These are phyloP conservation scores for Noccaea bulbosa DNA, from an alignment of 345 rosid genomes.

Conservation along the genomic window DNA sequence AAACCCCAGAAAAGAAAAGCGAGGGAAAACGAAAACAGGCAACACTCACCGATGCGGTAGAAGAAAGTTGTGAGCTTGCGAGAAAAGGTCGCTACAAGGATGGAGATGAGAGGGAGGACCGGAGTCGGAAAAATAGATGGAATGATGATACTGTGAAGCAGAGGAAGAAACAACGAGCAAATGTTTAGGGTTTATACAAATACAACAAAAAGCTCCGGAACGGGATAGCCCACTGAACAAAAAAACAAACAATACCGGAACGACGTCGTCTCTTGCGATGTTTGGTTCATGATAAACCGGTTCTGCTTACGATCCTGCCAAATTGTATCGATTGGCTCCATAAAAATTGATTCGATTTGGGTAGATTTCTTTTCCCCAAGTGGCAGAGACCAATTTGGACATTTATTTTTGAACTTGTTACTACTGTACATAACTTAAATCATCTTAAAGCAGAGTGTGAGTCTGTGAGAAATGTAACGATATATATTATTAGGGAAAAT, in stretches of 20 bases:
- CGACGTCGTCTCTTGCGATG: not conserved
- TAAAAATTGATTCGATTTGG: not conserved
- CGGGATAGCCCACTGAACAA: conserved; percentile 28
- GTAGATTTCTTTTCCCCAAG: not conserved
- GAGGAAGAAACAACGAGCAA: not conserved
- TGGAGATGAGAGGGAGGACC: not conserved
- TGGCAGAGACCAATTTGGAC: too few relatives aligned
- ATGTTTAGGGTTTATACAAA: conserved; percentile 32
- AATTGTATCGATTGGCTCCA: not conserved
- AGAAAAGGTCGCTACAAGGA: not conserved
- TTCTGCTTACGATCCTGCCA: not conserved
- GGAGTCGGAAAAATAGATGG: not conserved
- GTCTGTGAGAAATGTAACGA: not conserved
- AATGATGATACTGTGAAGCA: conserved; percentile 11
- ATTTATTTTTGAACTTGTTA: too few relatives aligned
- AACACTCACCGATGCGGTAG: conserved; percentile 24
- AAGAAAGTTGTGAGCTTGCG: conserved; percentile 1
- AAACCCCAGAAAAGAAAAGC: conserved; percentile 17
- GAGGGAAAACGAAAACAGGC: not conserved
- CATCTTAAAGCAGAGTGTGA: too few relatives aligned
- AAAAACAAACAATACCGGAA: not conserved
- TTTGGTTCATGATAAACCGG: conserved; percentile 23
- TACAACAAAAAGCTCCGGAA: conserved; percentile 16
- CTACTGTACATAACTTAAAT: too few relatives aligned
- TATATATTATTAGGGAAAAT: too few relatives aligned